Evolutionary conservation across 306 rosid species (phyloP).

Genomic region (Rubus idaeus): DNA sequence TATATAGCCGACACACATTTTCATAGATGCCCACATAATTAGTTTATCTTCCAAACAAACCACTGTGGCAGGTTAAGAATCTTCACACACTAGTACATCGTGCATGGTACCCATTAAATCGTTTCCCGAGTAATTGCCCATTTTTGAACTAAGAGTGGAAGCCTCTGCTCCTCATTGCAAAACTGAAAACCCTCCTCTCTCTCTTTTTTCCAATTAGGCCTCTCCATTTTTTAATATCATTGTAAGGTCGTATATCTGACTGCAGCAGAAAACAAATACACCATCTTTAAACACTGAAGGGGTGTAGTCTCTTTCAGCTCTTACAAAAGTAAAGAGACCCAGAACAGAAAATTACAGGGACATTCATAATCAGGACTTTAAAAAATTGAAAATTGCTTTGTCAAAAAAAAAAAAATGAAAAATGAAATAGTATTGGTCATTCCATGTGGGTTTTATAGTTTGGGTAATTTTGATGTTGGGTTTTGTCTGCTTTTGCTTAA

Average conservation of each 20-base stretch:
- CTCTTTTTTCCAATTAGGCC: neutral
- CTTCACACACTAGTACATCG: conserved; percentile 27
- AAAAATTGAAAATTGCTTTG: too few species aligned
- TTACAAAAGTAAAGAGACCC: conserved; percentile 27
- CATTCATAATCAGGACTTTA: neutral
- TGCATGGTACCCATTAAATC: conserved; percentile 26
- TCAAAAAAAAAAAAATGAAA: too few species aligned
- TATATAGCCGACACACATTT: conserved; percentile 50
- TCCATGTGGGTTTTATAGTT: neutral
- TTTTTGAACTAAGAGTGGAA: conserved; percentile 14
- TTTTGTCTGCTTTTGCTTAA: conserved; percentile 62
- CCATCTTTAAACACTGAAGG: conserved; percentile 38
- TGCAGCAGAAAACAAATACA: conserved; percentile 32
- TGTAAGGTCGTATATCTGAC: conserved; percentile 44
- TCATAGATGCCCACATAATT: conserved; percentile 43
- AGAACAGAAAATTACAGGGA: conserved; percentile 3
- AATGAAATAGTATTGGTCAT: neutral
- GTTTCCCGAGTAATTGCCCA: conserved; percentile 20
- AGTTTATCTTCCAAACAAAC: conserved; percentile 29
- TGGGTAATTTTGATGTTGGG: conserved; percentile 27
- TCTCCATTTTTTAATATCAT: neutral
- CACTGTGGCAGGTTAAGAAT: conserved; percentile 19
- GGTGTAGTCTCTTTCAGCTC: conserved; percentile 71
- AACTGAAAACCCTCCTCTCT: neutral
- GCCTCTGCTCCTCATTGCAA: conserved; percentile 2